phyloP scores from a whole-genome alignment of 257 asterid genomes.

The Solanum pimpinellifolium region DNA sequence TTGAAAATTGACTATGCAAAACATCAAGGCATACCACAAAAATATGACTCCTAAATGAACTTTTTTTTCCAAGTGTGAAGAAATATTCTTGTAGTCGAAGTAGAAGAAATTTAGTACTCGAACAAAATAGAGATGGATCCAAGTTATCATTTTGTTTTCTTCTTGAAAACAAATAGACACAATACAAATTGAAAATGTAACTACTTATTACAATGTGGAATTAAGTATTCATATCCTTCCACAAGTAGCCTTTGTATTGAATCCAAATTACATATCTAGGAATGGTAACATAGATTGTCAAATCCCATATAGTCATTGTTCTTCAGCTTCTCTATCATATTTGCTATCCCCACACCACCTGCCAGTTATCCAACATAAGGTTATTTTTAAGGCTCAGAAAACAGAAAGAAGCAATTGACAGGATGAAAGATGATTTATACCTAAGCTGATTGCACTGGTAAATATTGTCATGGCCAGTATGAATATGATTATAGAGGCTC shows the following conservation, averaged over 20 bases:
- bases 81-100: neutral
- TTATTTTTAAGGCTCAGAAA: neutral
- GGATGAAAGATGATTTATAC: neutral
- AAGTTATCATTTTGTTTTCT: neutral
- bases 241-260: neutral
- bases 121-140: neutral
- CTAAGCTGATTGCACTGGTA: conserved; percentile 27
- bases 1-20: neutral
- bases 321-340: conserved; percentile 21
- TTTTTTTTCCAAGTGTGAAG: neutral
- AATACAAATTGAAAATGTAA: neutral
- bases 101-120: neutral
- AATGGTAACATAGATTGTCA: conserved; percentile 13
- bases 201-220: neutral
- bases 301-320: conserved; percentile 29
- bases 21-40: neutral
- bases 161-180: neutral
- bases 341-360: conserved; percentile 34
- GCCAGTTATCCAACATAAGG: neutral
- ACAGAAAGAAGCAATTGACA: neutral
- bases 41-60: neutral
- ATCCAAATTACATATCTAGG: neutral
- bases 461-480: conserved; percentile 24
- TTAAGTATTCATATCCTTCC: neutral
- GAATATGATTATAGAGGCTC: conserved; percentile 31